These are phyloP conservation scores for Pichia sp. DNA, from an alignment of 1,139 yeast genomes.

Conservation along the genomic window DNA sequence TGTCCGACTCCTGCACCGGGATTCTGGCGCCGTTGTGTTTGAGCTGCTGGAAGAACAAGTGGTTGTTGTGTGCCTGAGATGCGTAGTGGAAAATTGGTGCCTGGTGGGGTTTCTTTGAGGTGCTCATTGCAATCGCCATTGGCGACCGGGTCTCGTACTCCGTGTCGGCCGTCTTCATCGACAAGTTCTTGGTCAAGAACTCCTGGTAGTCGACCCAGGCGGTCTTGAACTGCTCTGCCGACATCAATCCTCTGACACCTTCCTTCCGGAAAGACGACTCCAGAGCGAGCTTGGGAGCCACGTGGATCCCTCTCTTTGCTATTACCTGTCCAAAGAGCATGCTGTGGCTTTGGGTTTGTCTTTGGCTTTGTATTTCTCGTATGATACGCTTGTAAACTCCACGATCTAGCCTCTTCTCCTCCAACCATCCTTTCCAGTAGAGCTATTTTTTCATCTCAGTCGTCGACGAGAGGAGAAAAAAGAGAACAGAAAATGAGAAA, in stretches of 20 bases:
- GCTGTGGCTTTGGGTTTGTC: too few species aligned
- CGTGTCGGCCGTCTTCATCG: conserved; percentile 74
- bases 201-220: conserved; percentile 84
- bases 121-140: conserved; percentile 66
- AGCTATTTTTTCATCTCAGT: background rate
- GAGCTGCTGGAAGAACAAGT: conserved; percentile 75
- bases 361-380: too few species aligned
- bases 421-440: too few species aligned
- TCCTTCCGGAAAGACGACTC: conserved; percentile 36
- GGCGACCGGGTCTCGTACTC: conserved; percentile 75
- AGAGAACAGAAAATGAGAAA: background rate
- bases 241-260: conserved; percentile 72
- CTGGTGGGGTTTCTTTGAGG: conserved; percentile 65
- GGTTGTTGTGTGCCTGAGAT: conserved; percentile 90
- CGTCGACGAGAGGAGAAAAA: background rate
- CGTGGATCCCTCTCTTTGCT: conserved; percentile 40
- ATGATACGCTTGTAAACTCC: too few species aligned
- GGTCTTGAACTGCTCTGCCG: conserved; percentile 59
- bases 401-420: too few species aligned
- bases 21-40: conserved; percentile 31
- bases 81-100: conserved; percentile 81
- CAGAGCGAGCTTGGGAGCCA: conserved; percentile 56
- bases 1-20: conserved; percentile 25
- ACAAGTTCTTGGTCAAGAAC: conserved; percentile 60
- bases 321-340: conserved; percentile 12